Conservation (phyloP, 2,329 filamentous ascomycete species). For the Alternaria sp. region DNA sequence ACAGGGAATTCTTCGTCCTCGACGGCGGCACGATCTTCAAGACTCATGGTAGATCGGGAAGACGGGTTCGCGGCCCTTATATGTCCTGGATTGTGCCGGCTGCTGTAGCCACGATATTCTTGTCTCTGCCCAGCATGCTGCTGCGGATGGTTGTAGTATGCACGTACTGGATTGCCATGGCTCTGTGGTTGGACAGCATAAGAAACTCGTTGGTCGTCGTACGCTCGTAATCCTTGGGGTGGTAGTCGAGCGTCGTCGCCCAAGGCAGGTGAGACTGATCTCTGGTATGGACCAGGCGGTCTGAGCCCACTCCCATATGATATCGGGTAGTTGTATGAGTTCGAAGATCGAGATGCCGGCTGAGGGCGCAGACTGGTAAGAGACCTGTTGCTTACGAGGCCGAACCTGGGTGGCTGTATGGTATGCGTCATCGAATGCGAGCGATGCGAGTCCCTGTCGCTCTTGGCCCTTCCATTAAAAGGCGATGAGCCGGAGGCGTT, state of each 20-base stretch:
- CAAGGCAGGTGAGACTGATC: constrained; percentile 55
- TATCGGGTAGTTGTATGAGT: constrained; percentile 54
- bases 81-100: constrained; percentile 22
- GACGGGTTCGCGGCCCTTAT: constrained; percentile 39
- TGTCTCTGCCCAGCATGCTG: constrained; percentile 10
- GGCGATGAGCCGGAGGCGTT: constrained; percentile 43
- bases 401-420: constrained; percentile 40
- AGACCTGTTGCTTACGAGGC: constrained; percentile 55
- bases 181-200: constrained; percentile 10
- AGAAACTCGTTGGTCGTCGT: constrained; percentile 19
- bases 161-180: not conserved
- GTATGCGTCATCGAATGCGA: constrained; percentile 54
- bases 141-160: not conserved
- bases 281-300: constrained; percentile 53
- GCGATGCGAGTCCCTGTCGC: constrained; percentile 49
- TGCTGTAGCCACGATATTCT: not conserved
- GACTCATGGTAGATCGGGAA: constrained; percentile 22
- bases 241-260: constrained; percentile 49
- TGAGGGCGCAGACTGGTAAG: constrained; percentile 57
- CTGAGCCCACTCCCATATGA: constrained; percentile 29
- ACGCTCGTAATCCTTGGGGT: constrained; percentile 27
- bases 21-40: constrained; percentile 27
- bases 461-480: constrained; percentile 30
- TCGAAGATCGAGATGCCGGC: constrained; percentile 45
- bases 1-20: not conserved